phyloP scores from a whole-genome alignment of 345 rosid genomes.

The Excoecaria cochinchinensis region DNA sequence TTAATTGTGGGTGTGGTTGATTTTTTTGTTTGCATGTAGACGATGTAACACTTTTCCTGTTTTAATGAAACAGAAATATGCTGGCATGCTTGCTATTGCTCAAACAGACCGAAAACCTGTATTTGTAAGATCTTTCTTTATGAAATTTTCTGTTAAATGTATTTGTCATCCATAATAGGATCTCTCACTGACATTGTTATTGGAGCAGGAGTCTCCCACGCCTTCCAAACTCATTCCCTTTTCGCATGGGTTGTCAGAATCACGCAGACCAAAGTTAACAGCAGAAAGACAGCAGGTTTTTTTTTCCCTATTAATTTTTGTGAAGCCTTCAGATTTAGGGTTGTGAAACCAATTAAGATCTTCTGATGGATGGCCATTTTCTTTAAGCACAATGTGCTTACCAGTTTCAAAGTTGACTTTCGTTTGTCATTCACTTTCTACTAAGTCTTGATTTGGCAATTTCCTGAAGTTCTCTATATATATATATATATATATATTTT shows the following conservation, averaged over 20 bases:
- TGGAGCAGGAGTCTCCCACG: conserved; percentile 79
- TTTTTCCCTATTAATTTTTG: conserved; percentile 5
- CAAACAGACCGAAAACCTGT: conserved; percentile 51
- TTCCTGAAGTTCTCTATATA: too few species aligned
- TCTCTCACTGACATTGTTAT: conserved; percentile 15
- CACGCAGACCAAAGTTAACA: conserved; percentile 71
- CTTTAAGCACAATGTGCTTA: neutral
- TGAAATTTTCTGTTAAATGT: neutral
- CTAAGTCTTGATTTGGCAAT: conserved; percentile 8
- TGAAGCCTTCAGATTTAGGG: conserved; percentile 7
- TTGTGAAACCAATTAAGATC: conserved; percentile 7
- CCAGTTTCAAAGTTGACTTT: neutral
- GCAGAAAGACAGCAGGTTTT: conserved; percentile 87
- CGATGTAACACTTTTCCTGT: conserved; percentile 5
- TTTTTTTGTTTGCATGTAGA: neutral
- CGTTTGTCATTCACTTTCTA: conserved; percentile 10
- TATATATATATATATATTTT: too few species aligned
- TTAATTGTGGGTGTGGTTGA: neutral
- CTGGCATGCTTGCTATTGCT: conserved; percentile 46
- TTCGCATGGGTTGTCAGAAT: conserved; percentile 71
- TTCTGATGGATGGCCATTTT: neutral
- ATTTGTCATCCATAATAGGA: neutral
- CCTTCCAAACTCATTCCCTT: conserved; percentile 79
- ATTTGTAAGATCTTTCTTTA: conserved; percentile 54
- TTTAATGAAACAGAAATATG: conserved; percentile 54